Evolutionary conservation across 1,284 basidiomycete species (phyloP), one percentile per base, ranked within the genome.

Genomic region (Cryptococcus sp.): DNA sequence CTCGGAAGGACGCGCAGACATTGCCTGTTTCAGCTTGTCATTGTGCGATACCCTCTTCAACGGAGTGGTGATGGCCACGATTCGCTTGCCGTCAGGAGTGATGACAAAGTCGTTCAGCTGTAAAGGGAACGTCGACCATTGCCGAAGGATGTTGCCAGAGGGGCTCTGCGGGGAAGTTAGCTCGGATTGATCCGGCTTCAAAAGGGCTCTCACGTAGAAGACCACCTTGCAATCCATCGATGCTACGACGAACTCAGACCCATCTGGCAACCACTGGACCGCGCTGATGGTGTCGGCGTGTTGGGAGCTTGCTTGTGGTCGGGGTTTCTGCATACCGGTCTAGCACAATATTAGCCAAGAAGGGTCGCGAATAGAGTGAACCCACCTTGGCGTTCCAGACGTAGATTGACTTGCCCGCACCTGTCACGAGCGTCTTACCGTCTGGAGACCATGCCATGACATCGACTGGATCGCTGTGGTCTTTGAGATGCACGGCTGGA

Each of bases 371-470:
- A 10, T 10, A 34, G 15, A 22, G 37, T 39, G 15, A 17, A 76
- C 80, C 62, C 65, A 93, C 92, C 83, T 86, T 85, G 45, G 86
- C 82, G 75, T 94, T 87, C 92, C 92, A 97, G 69, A 96, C 81
- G 76, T 88, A 87, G 74, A 97, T 87, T 44, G 80, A 77, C 54
- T 87, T 82, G 65, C 95, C 91, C 17, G 89, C 82, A 46, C 88
- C 87, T 1, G 91, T 92, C 45, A 94, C 82, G 57, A 97, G 80
- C 63, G 89, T 83, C 29, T 84, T 81, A 69, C 94, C 91, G 69
- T 96, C 90, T 49, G 88, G 83, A 37, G 93, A 94, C 93, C 93
- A 97, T 1, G 91, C 86, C 54, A 97, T 80, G 63, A 87, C 88
- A 54, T 87, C 87, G 5, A 96, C 87, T 2, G 86, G 74, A 68